Base-by-base conservation (phyloP, 73 alveolate genomes). In the Paramecium biaurelia region DNA sequence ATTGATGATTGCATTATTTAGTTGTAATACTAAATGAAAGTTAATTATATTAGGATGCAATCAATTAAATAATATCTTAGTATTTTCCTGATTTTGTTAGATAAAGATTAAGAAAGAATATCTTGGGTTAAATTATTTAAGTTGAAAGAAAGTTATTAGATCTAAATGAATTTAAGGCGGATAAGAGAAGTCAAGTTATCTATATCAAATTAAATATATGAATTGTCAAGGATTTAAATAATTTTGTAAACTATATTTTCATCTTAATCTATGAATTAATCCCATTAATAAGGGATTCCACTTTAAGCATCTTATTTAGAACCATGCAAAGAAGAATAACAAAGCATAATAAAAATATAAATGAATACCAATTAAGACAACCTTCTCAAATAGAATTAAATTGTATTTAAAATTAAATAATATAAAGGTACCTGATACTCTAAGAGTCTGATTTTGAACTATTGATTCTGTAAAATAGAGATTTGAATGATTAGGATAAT, bases 221-320 rank as follows among this genome's bases (percentile, higher is more conserved):
- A 79, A 79, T 8, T 79, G 5, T 79, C 90, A 43, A 79, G 90
- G 47, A 24, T 79, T 24, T 79, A 79, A 79, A 38, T 79, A n/a
- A 24, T 47, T 7, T 12, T 79, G 8, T 8, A 79, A 79, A 35
- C 86, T 34, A 20, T 72, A 7, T 72, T 35, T 72, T 14, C 86
- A 72, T 20, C 18, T 15, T 4, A 72, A 21, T 35, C 15, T 28
- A 72, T 72, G 7, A 72, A 38, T 28, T 9, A 34, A 72, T 34
- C 45, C 11, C 86, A 72, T 72, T 9, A 32, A 34, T 4, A 28
- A 14, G 86, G 86, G 5, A 11, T 63, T 11, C 84, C 84, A 12
- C 45, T 63, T 10, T 4, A 26, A 63, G 26, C 45, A 4, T 11
- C 24, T 12, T 63, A 63, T 63, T 11, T 30, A 11, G 84, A 63